phyloP scores from a whole-genome alignment of 2,329 filamentous ascomycete species.

The Xylaria sp. region DNA sequence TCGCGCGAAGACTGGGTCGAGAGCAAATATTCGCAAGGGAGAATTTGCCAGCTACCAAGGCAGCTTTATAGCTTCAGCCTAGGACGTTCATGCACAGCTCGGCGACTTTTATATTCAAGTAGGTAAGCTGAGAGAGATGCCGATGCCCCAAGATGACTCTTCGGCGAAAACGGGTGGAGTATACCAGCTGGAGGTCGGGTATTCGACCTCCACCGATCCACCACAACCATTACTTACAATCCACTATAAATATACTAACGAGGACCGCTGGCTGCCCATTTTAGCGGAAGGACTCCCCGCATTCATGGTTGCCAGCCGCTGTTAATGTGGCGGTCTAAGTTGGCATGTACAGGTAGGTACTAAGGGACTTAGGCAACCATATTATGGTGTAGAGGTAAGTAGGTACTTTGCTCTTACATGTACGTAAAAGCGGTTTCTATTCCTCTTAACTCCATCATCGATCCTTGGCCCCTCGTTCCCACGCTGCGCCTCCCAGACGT shows the following conservation, averaged over 20 bases:
- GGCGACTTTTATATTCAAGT: constrained; percentile 4
- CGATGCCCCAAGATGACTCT: constrained; percentile 25
- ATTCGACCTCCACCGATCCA: no score
- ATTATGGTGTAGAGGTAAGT: not conserved
- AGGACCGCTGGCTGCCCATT: not conserved
- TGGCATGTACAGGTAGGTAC: not conserved
- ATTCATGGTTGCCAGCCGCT: constrained; percentile 5
- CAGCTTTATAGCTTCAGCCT: not conserved
- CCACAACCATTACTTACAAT: no score
- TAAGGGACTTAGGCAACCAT: not conserved
- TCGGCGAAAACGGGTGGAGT: constrained; percentile 28
- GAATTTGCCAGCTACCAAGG: not conserved
- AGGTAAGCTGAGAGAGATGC: constrained; percentile 3
- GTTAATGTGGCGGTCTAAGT: constrained; percentile 27
- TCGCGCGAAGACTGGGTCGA: not conserved
- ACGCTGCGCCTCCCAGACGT: constrained; percentile 17
- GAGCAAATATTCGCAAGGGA: not conserved
- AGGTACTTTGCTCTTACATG: not conserved
- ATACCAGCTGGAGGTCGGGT: no score
- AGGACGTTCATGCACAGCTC: not conserved
- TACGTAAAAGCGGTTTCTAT: constrained; percentile 5
- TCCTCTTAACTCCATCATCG: constrained; percentile 30
- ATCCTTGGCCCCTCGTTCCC: constrained; percentile 28
- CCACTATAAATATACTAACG: no score
- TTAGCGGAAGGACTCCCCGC: constrained; percentile 9